These are phyloP conservation scores for Sporothrix schenckii DNA, from an alignment of 2,329 filamentous ascomycete genomes.

Conservation along the genomic window DNA sequence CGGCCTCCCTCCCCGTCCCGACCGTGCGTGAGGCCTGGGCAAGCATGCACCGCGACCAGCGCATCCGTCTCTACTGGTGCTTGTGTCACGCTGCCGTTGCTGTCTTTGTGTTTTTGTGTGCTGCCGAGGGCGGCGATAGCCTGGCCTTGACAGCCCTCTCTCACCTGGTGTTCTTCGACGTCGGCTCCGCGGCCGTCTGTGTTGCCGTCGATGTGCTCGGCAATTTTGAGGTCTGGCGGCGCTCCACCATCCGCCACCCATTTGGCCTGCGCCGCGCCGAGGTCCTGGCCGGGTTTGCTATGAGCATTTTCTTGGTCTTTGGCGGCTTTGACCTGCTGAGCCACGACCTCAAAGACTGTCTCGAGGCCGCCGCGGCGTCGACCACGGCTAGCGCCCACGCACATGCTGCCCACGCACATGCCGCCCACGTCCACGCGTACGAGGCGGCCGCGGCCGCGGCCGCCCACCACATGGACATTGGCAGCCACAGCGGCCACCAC, in stretches of 20 bases:
- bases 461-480: conserved; percentile 61
- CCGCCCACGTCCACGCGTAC: background rate
- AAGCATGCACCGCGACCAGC: conserved; percentile 89
- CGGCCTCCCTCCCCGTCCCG: conserved; percentile 87
- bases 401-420: conserved; percentile 9
- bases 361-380: conserved; percentile 58
- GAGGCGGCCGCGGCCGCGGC: conserved; percentile 58
- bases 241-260: conserved; percentile 88
- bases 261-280: conserved; percentile 92
- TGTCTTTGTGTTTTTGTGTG: conserved; percentile 80
- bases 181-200: conserved; percentile 86
- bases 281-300: conserved; percentile 91
- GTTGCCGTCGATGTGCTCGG: conserved; percentile 89
- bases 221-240: conserved; percentile 97
- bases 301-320: conserved; percentile 95
- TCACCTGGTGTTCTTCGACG: conserved; percentile 93
- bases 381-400: conserved; percentile 54
- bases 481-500: conserved; percentile 53
- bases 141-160: conserved; percentile 90
- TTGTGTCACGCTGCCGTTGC: conserved; percentile 83
- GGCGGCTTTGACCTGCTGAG: conserved; percentile 95
- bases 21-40: conserved; percentile 84
- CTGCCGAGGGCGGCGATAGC: conserved; percentile 68
- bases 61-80: conserved; percentile 82
- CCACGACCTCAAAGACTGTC: conserved; percentile 89